Conservation (phyloP, 257 asterid genomes). For the Craterostigma plantagineum region DNA sequence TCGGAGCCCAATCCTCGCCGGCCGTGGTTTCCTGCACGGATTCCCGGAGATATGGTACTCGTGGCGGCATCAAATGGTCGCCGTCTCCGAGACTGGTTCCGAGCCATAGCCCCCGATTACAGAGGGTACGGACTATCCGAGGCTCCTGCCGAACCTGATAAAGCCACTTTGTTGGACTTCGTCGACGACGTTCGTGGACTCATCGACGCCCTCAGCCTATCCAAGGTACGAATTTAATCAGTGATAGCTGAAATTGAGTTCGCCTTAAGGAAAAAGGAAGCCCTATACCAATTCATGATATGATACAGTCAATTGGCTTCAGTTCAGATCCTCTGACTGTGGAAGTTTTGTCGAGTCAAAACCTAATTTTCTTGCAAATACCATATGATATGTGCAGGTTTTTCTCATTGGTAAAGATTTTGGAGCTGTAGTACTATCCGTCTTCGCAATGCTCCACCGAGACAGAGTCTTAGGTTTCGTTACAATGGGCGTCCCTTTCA, state of each 20-base stretch:
- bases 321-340: too few relatives aligned
- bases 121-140: constrained; percentile 54
- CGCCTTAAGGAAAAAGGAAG: too few relatives aligned
- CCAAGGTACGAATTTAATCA: constrained; percentile 19
- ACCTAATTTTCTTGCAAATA: too few relatives aligned
- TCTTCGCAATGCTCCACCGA: constrained; percentile 31
- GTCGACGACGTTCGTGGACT: constrained; percentile 24
- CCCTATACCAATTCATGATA: too few relatives aligned
- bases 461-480: constrained; percentile 41
- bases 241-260: neutral
- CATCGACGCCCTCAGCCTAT: constrained; percentile 27
- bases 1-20: constrained; percentile 15
- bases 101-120: constrained; percentile 43
- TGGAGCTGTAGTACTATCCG: constrained; percentile 28
- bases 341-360: too few relatives aligned
- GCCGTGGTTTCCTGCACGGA: constrained; percentile 31
- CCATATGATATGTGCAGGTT: constrained; percentile 34
- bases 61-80: constrained; percentile 35
- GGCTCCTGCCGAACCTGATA: constrained; percentile 28
- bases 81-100: constrained; percentile 23
- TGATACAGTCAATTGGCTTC: too few relatives aligned
- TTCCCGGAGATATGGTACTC: constrained; percentile 41
- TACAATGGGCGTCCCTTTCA: constrained; percentile 46
- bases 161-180: constrained; percentile 19
- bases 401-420: constrained; percentile 67